A percentile compares a stretch with the other conserved stretches of the same genome.
These are phyloP conservation scores for Fusarium cicatricum DNA, from an alignment of 2,329 filamentous ascomycete species.

Conservation along the genomic window DNA sequence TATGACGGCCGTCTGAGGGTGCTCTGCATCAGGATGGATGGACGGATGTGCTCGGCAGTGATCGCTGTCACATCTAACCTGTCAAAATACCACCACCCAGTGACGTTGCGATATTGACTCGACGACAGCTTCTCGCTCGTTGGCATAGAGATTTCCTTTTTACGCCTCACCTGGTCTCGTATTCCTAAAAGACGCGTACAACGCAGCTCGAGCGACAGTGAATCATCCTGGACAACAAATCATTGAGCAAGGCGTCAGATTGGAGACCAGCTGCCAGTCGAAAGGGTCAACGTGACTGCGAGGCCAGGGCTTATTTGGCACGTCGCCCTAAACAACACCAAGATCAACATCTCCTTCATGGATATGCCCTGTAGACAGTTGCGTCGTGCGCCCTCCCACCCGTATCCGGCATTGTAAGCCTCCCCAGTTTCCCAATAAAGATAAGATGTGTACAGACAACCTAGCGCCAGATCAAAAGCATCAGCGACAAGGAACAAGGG, in stretches of 20 bases:
- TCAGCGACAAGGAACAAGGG: background rate
- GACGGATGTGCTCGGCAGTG: constrained; percentile 24
- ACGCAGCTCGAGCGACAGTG: constrained; percentile 2
- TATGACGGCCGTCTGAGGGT: constrained; percentile 4
- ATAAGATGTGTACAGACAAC: constrained; percentile 27
- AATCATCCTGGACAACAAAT: constrained; percentile 15
- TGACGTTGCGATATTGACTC: constrained; percentile 28
- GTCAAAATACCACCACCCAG: constrained; percentile 24
- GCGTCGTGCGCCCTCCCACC: constrained; percentile 18
- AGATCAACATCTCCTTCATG: constrained; percentile 11
- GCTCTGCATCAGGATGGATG: constrained; percentile 18
- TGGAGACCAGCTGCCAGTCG: constrained; percentile 1
- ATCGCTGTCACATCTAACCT: constrained; percentile 12
- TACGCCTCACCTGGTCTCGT: constrained; percentile 18
- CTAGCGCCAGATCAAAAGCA: constrained; percentile 28
- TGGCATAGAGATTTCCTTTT: constrained; percentile 27
- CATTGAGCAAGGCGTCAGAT: constrained; percentile 11
- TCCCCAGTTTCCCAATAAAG: constrained; percentile 30
- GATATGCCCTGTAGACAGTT: constrained; percentile 13
- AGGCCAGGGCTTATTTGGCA: constrained; percentile 15
- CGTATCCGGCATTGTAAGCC: constrained; percentile 21
- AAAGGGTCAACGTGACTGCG: constrained; percentile 24
- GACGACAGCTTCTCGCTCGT: constrained; percentile 14
- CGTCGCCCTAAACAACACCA: background rate
- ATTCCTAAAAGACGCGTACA: background rate